Conservation (phyloP, 2,329 filamentous ascomycete species). For the Diaporthe helianthi region DNA sequence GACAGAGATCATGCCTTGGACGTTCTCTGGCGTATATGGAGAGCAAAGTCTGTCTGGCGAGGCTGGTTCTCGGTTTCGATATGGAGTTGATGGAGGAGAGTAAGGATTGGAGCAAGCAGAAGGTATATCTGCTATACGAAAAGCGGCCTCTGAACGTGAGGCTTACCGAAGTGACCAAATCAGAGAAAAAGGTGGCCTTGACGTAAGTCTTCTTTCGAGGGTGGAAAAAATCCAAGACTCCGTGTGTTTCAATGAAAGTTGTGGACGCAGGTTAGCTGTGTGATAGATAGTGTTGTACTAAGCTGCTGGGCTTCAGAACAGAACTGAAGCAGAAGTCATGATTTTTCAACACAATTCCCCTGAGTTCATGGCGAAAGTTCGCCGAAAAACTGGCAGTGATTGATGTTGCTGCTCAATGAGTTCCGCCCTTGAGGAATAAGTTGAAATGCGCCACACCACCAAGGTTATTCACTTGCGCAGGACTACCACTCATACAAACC, state of each 20-base stretch:
- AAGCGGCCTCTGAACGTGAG: constrained; percentile 36
- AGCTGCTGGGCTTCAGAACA: background rate
- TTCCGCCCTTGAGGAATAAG: background rate
- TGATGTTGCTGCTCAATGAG: background rate
- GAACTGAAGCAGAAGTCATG: background rate
- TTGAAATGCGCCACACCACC: background rate
- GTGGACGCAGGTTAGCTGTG: background rate
- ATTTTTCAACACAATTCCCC: background rate
- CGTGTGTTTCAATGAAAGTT: too few relatives aligned
- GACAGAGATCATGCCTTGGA: constrained; percentile 33
- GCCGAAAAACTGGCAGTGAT: background rate
- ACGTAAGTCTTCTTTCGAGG: too few relatives aligned
- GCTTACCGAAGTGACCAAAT: constrained; percentile 22
- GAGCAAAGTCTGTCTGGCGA: constrained; percentile 37
- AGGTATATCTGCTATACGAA: constrained; percentile 37
- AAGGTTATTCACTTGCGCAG: background rate
- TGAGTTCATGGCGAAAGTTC: background rate
- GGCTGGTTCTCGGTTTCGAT: constrained; percentile 39
- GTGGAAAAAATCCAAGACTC: background rate
- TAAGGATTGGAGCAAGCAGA: constrained; percentile 34
- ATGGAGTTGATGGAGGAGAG: constrained; percentile 37
- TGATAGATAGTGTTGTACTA: background rate
- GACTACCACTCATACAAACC: background rate
- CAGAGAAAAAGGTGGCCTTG: background rate
- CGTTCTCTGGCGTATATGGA: constrained; percentile 39